Evolutionary conservation across 1,139 yeast genomes (phyloP), one percentile per base, ranked within the genome.

Genomic region (Candida gigantensis): DNA sequence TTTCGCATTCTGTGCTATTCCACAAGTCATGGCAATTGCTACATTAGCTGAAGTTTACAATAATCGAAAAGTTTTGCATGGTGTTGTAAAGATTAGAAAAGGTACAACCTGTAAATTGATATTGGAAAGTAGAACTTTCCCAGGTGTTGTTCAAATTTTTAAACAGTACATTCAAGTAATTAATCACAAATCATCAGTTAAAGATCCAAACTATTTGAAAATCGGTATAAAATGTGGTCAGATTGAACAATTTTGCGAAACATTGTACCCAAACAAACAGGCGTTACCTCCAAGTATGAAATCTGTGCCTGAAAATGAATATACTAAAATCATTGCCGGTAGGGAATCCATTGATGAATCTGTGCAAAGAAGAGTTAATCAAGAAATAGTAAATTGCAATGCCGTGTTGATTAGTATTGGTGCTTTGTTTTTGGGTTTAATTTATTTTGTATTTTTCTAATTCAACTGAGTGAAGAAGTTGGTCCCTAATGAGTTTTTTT

Each of bases 11-110:
- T 90, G 97, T 66, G 90, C 97, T 12, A 92, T 92, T 55, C 98
- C 98, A 13, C 98, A 92, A 64, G 97, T 90, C 21, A 92, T 92
- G 98, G 96, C 97, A 28, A 84, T 92, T 57, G 97, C 97, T 6
- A 88, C 97, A 0, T 71, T 92, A 51, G 90, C 92, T 17, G 72
- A 83, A 40, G 85, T 92, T 28, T 90, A 85, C 70, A 83, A 86
- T 58, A 94, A 94, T 64, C 82, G 83, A 7, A 59, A 69, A 4
- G 85, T 92, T 3, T 77, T 92, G 53, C 76, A 80, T 35, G 60
- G 63, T 27, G 81, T 86, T 52, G 84, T 92, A 45, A 94, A 94
- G 69, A 84, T 94, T 57, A 79, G 97, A 64, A 86, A 87, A 63
- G 97, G 97, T n/a, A 79, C 86, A 25, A 84, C 98, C 1, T 84